Percentiles rank a stretch among this genome's conserved stretches.
These are phyloP conservation scores for Scedosporium boydii DNA, from an alignment of 2,329 filamentous ascomycete species.

Conservation along the genomic window DNA sequence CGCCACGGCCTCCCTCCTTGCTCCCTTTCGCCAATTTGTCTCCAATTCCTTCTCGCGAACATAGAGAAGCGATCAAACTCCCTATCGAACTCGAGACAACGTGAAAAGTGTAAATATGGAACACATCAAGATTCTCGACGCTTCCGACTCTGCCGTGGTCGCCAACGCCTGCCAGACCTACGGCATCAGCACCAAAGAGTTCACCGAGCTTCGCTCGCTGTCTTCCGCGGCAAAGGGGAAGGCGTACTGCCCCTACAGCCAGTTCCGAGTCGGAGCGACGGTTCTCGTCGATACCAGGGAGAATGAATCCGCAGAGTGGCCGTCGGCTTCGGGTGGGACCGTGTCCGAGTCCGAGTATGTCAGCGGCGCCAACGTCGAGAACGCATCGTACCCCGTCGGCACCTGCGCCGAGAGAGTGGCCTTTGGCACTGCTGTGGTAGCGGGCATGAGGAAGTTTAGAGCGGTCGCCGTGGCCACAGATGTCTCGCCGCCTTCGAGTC, in stretches of 20 bases:
- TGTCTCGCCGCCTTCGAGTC: slow-evolving; percentile 57
- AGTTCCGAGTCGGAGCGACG: slow-evolving; percentile 81
- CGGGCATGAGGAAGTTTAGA: slow-evolving; percentile 50
- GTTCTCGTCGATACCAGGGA: slow-evolving; percentile 44
- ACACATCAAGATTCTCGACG: slow-evolving; percentile 11
- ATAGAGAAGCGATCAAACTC: background rate
- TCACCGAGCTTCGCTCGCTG: slow-evolving; percentile 51
- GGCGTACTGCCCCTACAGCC: slow-evolving; percentile 89
- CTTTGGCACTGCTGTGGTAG: slow-evolving; percentile 66
- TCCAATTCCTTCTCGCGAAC: background rate
- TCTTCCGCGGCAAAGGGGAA: slow-evolving; percentile 62
- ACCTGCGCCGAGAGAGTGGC: slow-evolving; percentile 93
- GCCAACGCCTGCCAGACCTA: slow-evolving; percentile 20
- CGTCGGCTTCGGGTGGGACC: background rate
- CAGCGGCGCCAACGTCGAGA: slow-evolving; percentile 83
- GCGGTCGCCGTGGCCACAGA: slow-evolving; percentile 83
- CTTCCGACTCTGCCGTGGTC: slow-evolving; percentile 17
- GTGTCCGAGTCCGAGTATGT: slow-evolving; percentile 36
- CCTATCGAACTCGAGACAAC: background rate
- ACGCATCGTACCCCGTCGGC: slow-evolving; percentile 87
- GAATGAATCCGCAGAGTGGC: slow-evolving; percentile 23
- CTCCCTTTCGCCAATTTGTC: too few relatives aligned
- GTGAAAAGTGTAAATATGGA: background rate
- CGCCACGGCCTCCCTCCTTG: background rate
- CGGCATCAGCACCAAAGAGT: slow-evolving; percentile 51